Evolutionary conservation across 2,329 filamentous ascomycete species (phyloP).

Genomic region (Trichophaea hybrida): DNA sequence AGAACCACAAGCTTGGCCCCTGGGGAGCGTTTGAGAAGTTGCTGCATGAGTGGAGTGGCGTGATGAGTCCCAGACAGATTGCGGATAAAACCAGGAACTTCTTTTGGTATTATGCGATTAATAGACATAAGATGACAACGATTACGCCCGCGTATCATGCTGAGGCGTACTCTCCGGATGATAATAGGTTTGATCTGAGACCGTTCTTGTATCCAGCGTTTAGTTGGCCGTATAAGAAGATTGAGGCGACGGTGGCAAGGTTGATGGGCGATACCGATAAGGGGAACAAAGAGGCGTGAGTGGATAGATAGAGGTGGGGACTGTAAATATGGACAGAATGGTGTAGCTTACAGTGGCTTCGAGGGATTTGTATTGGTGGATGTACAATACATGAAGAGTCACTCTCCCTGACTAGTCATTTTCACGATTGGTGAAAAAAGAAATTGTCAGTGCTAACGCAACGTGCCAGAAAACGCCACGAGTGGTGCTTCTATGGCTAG

Average conservation of each 20-base stretch:
- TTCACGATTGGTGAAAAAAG: too few species aligned
- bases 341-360: too few species aligned
- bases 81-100: slow-evolving; percentile 38
- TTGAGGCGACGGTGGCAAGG: slow-evolving; percentile 30
- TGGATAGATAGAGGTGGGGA: not conserved
- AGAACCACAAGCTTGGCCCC: slow-evolving; percentile 37
- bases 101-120: slow-evolving; percentile 45
- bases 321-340: not conserved
- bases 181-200: slow-evolving; percentile 33
- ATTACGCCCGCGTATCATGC: slow-evolving; percentile 44
- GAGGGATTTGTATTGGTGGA: too few species aligned
- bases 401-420: too few species aligned
- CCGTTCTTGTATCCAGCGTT: slow-evolving; percentile 35
- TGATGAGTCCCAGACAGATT: slow-evolving; percentile 32
- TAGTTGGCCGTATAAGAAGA: slow-evolving; percentile 35
- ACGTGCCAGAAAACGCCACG: too few species aligned
- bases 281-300: not conserved
- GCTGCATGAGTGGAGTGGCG: slow-evolving; percentile 38
- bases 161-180: slow-evolving; percentile 37
- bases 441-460: too few species aligned
- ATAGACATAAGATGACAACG: slow-evolving; percentile 50
- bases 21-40: slow-evolving; percentile 38
- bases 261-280: slow-evolving; percentile 15
- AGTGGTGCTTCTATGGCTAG: too few species aligned
- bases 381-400: too few species aligned